These are phyloP conservation scores for Tetraselmis chui DNA, from an alignment of 139 green algal species.

Conservation along the genomic window DNA sequence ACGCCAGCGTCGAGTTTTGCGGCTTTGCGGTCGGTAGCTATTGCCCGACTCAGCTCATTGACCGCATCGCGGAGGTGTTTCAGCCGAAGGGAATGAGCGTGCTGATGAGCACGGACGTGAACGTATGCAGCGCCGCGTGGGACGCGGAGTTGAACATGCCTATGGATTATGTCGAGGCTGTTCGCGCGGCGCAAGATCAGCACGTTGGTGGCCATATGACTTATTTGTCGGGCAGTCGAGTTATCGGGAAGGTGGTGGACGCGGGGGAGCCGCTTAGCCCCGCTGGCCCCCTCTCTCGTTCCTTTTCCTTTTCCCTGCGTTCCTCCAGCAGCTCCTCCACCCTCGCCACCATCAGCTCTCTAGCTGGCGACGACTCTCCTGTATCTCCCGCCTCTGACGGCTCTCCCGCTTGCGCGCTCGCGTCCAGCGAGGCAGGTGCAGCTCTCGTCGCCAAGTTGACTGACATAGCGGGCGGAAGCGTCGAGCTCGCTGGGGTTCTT, in stretches of 20 bases:
- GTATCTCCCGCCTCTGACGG: not conserved
- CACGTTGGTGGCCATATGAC: conserved; percentile 24
- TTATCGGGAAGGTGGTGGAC: not conserved
- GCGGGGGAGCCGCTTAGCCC: not conserved
- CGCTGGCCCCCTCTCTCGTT: not conserved
- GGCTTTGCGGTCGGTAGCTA: conserved; percentile 44
- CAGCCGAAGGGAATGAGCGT: conserved; percentile 38
- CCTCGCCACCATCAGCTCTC: not conserved
- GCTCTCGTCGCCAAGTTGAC: not conserved
- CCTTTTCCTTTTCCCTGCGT: not conserved
- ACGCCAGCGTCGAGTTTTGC: conserved; percentile 85
- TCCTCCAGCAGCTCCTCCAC: not conserved
- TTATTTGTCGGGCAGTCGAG: conserved; percentile 24
- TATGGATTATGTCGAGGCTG: conserved; percentile 30
- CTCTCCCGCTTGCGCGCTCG: conserved; percentile 1
- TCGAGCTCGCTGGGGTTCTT: conserved; percentile 26
- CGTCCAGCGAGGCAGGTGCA: not conserved
- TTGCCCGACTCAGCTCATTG: conserved; percentile 24
- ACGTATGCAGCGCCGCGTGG: not conserved
- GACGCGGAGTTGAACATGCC: conserved; percentile 6
- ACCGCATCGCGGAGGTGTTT: conserved; percentile 40
- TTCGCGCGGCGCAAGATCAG: conserved; percentile 35
- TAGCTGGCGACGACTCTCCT: not conserved
- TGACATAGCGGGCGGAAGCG: not conserved
- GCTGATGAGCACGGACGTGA: conserved; percentile 14